These are phyloP conservation scores for Oryza australiensis DNA, from an alignment of 176 grass and related monocot species.

Conservation along the genomic window DNA sequence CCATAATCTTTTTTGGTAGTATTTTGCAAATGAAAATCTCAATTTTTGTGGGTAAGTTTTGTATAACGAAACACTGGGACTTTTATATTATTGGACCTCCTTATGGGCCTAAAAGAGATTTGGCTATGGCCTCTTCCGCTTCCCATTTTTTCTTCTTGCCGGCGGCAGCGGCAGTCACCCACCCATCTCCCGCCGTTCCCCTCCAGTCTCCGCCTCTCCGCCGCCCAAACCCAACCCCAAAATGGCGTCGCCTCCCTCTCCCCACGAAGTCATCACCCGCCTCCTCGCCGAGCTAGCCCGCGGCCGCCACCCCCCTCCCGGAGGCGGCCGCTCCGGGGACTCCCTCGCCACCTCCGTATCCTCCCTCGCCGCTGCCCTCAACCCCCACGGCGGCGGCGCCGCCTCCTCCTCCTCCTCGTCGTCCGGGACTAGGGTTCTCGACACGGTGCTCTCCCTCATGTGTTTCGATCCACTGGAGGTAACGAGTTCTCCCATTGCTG, in stretches of 20 bases:
- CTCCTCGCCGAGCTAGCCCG: conserved; percentile 51
- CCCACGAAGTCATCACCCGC: conserved; percentile 37
- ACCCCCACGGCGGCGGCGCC: conserved; percentile 16
- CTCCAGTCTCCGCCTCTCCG: background rate
- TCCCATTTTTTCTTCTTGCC: background rate
- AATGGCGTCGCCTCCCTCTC: conserved; percentile 46
- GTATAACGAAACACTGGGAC: background rate
- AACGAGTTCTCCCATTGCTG: background rate
- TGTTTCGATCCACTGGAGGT: conserved; percentile 66
- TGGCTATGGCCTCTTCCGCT: background rate
- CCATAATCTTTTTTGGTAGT: too few species aligned
- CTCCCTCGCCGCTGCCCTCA: conserved; percentile 65
- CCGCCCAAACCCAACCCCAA: background rate
- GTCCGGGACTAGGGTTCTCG: conserved; percentile 59
- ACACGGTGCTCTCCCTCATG: conserved; percentile 82
- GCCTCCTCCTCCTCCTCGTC: background rate
- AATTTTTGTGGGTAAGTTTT: too few species aligned
- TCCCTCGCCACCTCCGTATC: conserved; percentile 31
- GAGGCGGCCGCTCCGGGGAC: background rate
- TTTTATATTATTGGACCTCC: background rate
- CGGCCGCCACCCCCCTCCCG: conserved; percentile 11
- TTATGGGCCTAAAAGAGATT: background rate
- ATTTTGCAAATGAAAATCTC: background rate
- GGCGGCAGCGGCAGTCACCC: background rate
- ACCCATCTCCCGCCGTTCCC: conserved; percentile 23